phyloP scores from a whole-genome alignment of 1,139 yeast species.

The Wickerhamomyces sp. region DNA sequence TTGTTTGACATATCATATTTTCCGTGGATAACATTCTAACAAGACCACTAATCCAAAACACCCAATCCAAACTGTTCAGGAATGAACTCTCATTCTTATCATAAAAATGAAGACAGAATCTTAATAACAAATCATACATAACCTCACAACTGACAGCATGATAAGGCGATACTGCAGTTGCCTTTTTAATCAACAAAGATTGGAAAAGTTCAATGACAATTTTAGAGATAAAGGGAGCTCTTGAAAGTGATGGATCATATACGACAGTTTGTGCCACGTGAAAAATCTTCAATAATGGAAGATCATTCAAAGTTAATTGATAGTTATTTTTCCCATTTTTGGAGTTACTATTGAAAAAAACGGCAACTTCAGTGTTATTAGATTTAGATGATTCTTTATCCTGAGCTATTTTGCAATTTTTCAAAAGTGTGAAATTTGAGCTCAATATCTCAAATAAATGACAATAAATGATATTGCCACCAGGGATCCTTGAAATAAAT shows the following conservation, averaged over 20 bases:
- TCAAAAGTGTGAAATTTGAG: constrained; percentile 18
- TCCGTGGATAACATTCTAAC: constrained; percentile 58
- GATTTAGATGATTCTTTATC: constrained; percentile 7
- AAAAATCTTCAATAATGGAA: constrained; percentile 30
- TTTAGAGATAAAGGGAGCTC: constrained; percentile 1
- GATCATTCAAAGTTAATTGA: constrained; percentile 27
- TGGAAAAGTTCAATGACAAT: constrained; percentile 25
- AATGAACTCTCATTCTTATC: constrained; percentile 2
- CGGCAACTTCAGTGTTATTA: constrained; percentile 10
- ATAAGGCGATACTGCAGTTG: constrained; percentile 30
- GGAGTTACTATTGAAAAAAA: constrained; percentile 8
- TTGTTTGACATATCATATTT: constrained; percentile 57
- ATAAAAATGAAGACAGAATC: constrained; percentile 15
- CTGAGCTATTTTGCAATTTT: constrained; percentile 14
- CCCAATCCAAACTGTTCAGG: constrained; percentile 51
- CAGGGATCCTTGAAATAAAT: neutral
- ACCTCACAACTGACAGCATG: constrained; percentile 42
- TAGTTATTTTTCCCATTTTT: constrained; percentile 10
- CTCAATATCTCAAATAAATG: constrained; percentile 33
- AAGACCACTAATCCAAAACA: constrained; percentile 66
- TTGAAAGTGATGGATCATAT: constrained; percentile 22
- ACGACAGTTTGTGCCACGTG: constrained; percentile 27
- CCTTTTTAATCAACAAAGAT: constrained; percentile 31
- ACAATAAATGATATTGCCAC: constrained; percentile 13
- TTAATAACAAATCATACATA: constrained; percentile 34